Evolutionary conservation across 305 asterid genomes (phyloP).

Genomic region (Rubia peregrina): DNA sequence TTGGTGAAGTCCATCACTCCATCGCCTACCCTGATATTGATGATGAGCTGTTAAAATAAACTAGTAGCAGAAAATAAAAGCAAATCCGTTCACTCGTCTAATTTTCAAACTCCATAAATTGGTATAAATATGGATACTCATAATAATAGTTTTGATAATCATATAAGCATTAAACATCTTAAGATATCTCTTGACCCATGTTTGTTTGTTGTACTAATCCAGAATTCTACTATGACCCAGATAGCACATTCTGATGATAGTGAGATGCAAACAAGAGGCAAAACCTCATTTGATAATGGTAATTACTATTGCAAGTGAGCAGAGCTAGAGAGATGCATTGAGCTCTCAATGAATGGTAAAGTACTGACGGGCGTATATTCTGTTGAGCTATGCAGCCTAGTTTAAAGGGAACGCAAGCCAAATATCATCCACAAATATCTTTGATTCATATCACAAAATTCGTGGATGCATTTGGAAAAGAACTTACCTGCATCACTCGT

Average conservation of each 20-base stretch:
- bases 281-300: background rate
- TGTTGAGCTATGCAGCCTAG: background rate
- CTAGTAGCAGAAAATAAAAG: background rate
- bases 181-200: background rate
- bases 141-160: background rate
- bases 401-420: background rate
- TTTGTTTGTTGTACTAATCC: background rate
- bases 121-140: background rate
- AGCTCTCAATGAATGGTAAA: background rate
- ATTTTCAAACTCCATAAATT: background rate
- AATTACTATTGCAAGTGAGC: background rate
- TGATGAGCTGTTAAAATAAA: constrained; percentile 22
- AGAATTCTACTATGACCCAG: background rate
- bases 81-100: background rate
- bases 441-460: background rate
- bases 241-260: constrained; percentile 2
- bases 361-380: too few species aligned
- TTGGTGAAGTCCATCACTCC: constrained; percentile 99
- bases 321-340: background rate
- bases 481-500: constrained; percentile 94
- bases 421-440: background rate
- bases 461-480: background rate
- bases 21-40: constrained; percentile 82
- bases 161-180: background rate
- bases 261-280: background rate